Evolutionary conservation across 371 early-diverging fungal genomes (phyloP), one percentile per base, ranked within the genome.

Genomic region (Dinochytrium kinnereticum): DNA sequence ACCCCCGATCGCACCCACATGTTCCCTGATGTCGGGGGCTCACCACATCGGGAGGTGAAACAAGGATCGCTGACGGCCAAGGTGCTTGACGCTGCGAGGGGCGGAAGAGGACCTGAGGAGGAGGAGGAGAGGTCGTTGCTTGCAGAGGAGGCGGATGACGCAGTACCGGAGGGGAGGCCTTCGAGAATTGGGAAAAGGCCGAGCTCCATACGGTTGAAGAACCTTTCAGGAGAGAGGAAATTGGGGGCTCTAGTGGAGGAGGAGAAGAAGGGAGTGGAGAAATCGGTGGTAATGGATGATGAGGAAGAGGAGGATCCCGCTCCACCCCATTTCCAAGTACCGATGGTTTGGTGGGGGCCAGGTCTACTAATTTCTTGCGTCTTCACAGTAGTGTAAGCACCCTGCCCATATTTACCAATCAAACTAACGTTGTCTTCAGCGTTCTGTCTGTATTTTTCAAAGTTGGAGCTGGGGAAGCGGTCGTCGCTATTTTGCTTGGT

Each of bases 401-500:
- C 5, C 37, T 61, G 7, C 24, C 13, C 55, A 26, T 53, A 5
- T 21, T 21, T 21, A 53, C 17, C 36, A 61, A 5, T 7, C 36
- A 10, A 10, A 34, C 61, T 61, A 53, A 53, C 55, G 24, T 53
- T 53, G 7, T 26, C 36, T 34, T 13, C 61, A 61, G 61, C 38
- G 84, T 91, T 53, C 55, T 77, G 33, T 34, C 68, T 30, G 21
- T 64, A n/a, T 51, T 73, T 26, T 79, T 79, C 71, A 51, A 66
- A 1, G 79, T 78, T 28, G 59, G 59, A 7, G 37, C 69, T 50
- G 59, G 64, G 24, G 73, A 78, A 65, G 38, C 61, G 30, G 19
- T 80, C 59, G 40, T 91, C 31, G 86, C 91, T 49, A 79, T 91
- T 49, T 70, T 90, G 37, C 78, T 91, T 31, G 91, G 85, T 49